Conservation (phyloP, 176 grass and related monocot species). For the Cymbopogon citratus region DNA sequence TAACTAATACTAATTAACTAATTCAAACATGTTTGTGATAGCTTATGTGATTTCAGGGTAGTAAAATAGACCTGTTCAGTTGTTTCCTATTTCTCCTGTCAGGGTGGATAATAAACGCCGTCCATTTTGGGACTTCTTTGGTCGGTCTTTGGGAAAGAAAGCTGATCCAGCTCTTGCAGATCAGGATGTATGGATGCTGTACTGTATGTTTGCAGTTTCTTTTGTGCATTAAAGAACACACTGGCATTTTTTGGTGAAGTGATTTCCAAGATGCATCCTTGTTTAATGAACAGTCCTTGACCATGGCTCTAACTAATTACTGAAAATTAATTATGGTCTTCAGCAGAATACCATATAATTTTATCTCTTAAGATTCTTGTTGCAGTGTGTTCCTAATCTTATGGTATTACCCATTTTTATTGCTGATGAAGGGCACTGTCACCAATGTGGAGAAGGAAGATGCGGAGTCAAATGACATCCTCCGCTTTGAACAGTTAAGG, state of each 20-base stretch:
- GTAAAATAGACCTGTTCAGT: not conserved
- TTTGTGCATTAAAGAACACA: not conserved
- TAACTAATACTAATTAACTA: not conserved
- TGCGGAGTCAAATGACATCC: conserved; percentile 56
- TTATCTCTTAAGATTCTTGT: conserved; percentile 6
- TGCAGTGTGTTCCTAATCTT: conserved; percentile 16
- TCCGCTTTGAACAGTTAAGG: conserved; percentile 73
- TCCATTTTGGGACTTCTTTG: conserved; percentile 58
- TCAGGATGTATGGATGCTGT: conserved; percentile 58
- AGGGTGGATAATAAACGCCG: conserved; percentile 55
- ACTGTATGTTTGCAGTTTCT: not conserved
- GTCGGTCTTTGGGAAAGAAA: conserved; percentile 37
- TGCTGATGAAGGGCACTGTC: conserved; percentile 38
- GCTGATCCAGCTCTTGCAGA: conserved; percentile 30
- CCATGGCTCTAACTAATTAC: not conserved
- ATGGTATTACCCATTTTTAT: not conserved
- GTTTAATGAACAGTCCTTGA: not conserved
- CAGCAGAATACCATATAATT: not conserved
- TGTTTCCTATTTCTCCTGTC: conserved; percentile 20
- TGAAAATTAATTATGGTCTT: conserved; percentile 10
- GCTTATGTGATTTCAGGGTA: conserved; percentile 14
- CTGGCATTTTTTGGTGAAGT: not conserved
- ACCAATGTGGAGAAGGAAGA: conserved; percentile 46
- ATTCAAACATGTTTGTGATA: conserved; percentile 14
- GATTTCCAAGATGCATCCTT: not conserved